These are phyloP conservation scores for Aristolochia contorta DNA, from an alignment of 164 flowering plant genomes.

Conservation along the genomic window DNA sequence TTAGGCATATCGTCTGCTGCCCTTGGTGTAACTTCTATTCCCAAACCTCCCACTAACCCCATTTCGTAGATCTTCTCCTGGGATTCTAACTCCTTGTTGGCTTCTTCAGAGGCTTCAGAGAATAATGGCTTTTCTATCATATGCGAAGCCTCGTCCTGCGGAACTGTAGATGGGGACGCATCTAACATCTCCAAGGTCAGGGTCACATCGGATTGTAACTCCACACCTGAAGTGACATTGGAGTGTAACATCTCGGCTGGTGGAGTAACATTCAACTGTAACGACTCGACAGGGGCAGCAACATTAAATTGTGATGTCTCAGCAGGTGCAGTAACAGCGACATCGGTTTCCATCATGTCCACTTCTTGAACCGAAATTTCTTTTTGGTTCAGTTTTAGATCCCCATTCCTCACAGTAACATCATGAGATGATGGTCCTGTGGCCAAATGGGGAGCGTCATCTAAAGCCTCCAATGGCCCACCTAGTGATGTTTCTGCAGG, in stretches of 20 bases:
- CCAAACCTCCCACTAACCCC: neutral
- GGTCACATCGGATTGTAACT: neutral
- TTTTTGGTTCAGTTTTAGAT: too few species aligned
- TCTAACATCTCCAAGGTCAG: neutral
- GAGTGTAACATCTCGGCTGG: neutral
- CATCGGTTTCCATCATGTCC: too few species aligned
- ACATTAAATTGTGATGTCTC: neutral
- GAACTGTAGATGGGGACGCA: neutral
- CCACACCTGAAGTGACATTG: neutral
- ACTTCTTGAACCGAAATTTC: too few species aligned
- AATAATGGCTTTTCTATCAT: neutral
- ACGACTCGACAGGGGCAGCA: too few species aligned
- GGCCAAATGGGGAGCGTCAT: too few species aligned
- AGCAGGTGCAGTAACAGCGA: too few species aligned
- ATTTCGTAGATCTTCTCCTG: neutral
- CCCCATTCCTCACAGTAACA: too few species aligned
- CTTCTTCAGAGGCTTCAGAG: neutral
- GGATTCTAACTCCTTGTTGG: neutral
- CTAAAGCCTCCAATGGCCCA: too few species aligned
- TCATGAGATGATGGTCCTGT: too few species aligned
- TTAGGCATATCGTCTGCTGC: neutral
- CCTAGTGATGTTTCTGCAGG: too few species aligned
- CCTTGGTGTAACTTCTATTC: neutral
- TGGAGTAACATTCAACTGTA: too few species aligned
- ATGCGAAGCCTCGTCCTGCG: neutral